These are phyloP conservation scores for Mycena citricolor DNA, from an alignment of 1,284 basidiomycete genomes.

Conservation along the genomic window DNA sequence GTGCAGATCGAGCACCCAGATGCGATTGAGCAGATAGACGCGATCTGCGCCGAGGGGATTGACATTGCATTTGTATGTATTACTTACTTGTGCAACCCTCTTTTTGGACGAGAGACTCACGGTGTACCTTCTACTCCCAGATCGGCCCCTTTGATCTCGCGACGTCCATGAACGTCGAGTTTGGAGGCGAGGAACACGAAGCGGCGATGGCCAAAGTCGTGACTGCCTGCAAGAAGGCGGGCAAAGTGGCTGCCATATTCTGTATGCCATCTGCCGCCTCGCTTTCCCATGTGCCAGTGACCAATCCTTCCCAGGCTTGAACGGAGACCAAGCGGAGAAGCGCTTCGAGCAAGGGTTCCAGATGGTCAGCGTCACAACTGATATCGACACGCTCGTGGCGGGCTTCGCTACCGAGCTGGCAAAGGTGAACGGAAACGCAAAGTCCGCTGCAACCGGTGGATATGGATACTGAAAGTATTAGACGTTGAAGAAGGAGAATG, in stretches of 20 bases:
- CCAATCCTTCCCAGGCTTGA: constrained; percentile 22
- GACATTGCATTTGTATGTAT: constrained; percentile 27
- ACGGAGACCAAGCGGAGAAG: constrained; percentile 29
- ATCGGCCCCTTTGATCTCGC: constrained; percentile 31
- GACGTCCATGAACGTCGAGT: constrained; percentile 28
- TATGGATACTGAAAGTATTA: too few relatives aligned
- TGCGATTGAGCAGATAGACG: constrained; percentile 25
- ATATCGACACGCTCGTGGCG: constrained; percentile 28
- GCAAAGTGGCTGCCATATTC: constrained; percentile 29
- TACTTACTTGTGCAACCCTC: not conserved
- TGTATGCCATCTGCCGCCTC: constrained; percentile 19
- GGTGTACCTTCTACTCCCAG: not conserved
- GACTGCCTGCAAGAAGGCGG: constrained; percentile 23
- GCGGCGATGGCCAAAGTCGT: constrained; percentile 28
- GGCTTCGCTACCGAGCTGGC: constrained; percentile 21
- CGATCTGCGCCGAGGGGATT: constrained; percentile 24
- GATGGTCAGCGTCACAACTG: constrained; percentile 32
- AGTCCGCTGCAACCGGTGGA: not conserved
- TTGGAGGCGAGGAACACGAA: constrained; percentile 29
- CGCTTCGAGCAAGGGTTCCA: constrained; percentile 31
- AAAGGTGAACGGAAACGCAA: not conserved
- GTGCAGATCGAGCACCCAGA: constrained; percentile 32
- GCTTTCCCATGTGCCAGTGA: not conserved
- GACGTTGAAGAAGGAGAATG: too few relatives aligned
- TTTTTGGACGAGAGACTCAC: not conserved